Base-by-base conservation (phyloP, 345 rosid species). In the Populus ilicifolia region DNA sequence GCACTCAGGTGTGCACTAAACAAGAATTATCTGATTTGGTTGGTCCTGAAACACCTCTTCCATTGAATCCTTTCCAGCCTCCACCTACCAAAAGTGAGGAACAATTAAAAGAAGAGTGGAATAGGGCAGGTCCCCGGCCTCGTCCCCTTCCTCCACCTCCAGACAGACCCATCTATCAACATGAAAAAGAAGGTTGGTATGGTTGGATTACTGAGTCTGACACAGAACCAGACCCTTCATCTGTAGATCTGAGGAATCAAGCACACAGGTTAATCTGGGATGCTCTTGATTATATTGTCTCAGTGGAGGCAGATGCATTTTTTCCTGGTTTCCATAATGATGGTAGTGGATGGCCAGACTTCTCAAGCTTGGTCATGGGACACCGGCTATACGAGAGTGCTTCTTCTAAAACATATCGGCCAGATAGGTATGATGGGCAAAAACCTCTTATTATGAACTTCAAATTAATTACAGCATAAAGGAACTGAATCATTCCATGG, bases 131-230 rank as follows among this genome's bases (percentile, higher is more conserved):
- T 70, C 99, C 97, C 66, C 90, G 99, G 36, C 99, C 99, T 71
- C 86, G 98, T 68, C 99, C 99, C 75, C 97, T 94, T 80, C 98
- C 98, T 85, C 99, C 99, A 66, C 98, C 99, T 89, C 98, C 98
- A 27, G 94, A 86, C 72, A 86, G 99, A 81, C 98, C 96, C 72
- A 83, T 91, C 80, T 96, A 96, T 85, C 90, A 27, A 80, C 99
- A 96, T 79, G 98, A 96, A 81, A 94, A 92, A 86, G 97, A 96
- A 87, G 99, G 99, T 13, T 96, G 99, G 98, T 96, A 94, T 85
- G 95, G 96, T 84, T 96, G 99, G 99, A 80, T 96, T 74, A 81
- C 90, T 2, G 93, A 92, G 84, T 88, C 84, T 69, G 91, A 91
- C 78, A 80, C 86, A 50, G 97, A 96, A 87, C 98, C 99, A 77